Base-by-base conservation (phyloP, 441 rosid genomes). In the Erysimum cheiri region DNA sequence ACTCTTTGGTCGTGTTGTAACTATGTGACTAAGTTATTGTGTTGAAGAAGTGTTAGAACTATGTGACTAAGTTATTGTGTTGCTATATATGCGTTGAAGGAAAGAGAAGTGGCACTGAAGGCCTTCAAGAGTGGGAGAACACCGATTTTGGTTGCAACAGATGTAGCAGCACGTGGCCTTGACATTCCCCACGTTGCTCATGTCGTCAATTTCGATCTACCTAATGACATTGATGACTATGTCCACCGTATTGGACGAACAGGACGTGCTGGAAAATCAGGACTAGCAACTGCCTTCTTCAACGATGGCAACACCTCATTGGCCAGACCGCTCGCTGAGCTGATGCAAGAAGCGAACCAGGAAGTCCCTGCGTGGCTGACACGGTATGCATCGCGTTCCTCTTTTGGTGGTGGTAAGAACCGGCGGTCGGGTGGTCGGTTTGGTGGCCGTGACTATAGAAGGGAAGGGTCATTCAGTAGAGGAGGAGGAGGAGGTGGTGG, bases 141-240 rank as follows among this genome's bases (percentile, higher is more conserved):
- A 14, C 98, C 98, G 13, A 94, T 94, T 39, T 76, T 94, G 79
- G 98, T 94, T 1, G 97, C 97, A 39, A 91, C 96, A 4, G 98
- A 94, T 52, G 98, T 93, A 67, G 96, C 98, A 57, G 97, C 97
- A 1, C 97, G 98, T 48, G 98, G 96, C 53, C 98, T 91, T 46
- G 98, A 93, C 77, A 91, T 91, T 28, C 98, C 98, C 10, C 90
- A 87, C 9, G 98, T 93, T 8, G 94, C 97, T 28, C 98, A 93
- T 44, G 97, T 91, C 4, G 91, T 93, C 64, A 93, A 91, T 76
- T 91, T 93, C 58, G 97, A 93, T 81, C 92, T 93, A 29, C 98
- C 98, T 15, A 91, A 91, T 64, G 98, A 93, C 67, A 93, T 93
- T 35, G 97, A 93, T 62, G 97, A 93, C 77, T 93, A 91, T 49